Conservation (phyloP, 2,329 filamentous ascomycete species). For the Fusarium staphyleae region DNA sequence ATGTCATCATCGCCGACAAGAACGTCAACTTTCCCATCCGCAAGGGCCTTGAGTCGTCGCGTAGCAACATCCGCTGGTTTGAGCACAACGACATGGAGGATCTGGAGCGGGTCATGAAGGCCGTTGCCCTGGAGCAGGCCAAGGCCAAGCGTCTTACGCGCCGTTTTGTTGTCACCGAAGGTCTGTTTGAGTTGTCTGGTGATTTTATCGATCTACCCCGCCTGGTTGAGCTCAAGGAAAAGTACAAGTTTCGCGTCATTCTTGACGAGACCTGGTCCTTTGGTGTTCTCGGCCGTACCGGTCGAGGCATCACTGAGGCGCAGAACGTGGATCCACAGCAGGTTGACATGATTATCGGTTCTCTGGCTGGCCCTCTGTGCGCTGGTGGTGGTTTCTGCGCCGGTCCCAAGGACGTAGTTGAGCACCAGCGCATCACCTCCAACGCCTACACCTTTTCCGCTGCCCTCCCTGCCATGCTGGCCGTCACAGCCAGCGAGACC, state of each 20-base stretch:
- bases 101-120: slow-evolving; percentile 82
- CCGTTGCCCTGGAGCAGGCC: slow-evolving; percentile 86
- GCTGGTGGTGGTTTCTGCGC: slow-evolving; percentile 97
- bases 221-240: slow-evolving; percentile 90
- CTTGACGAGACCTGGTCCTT: slow-evolving; percentile 98
- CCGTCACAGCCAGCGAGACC: slow-evolving; percentile 94
- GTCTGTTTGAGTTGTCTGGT: slow-evolving; percentile 88
- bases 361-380: slow-evolving; percentile 86
- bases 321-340: slow-evolving; percentile 94
- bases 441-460: slow-evolving; percentile 96
- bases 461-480: slow-evolving; percentile 89
- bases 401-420: slow-evolving; percentile 87
- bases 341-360: slow-evolving; percentile 97
- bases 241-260: slow-evolving; percentile 97
- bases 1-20: slow-evolving; percentile 95
- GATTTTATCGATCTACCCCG: slow-evolving; percentile 86
- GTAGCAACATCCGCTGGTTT: slow-evolving; percentile 92
- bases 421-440: slow-evolving; percentile 93
- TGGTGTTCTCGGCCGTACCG: slow-evolving; percentile 89
- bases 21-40: slow-evolving; percentile 93
- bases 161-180: slow-evolving; percentile 95
- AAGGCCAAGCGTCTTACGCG: slow-evolving; percentile 86
- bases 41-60: slow-evolving; percentile 90
- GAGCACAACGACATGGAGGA: slow-evolving; percentile 97
- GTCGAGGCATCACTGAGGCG: slow-evolving; percentile 90